Conservation (phyloP, 306 rosid genomes). For the Senna tora region DNA sequence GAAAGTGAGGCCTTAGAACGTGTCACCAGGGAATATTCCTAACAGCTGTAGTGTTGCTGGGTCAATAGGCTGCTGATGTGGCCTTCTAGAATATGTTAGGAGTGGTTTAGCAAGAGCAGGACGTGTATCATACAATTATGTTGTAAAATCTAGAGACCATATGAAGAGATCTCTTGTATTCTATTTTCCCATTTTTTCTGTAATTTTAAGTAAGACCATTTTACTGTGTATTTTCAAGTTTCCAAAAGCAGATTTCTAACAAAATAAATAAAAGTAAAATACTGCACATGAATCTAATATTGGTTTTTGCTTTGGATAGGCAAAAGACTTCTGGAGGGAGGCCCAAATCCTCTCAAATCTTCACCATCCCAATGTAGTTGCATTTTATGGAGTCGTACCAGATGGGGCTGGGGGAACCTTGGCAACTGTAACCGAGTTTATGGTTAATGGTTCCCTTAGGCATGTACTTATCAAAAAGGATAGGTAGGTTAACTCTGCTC, state of each 20-base stretch:
- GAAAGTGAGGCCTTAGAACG: too few relatives aligned
- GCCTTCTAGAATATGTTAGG: too few relatives aligned
- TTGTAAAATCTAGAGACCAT: conserved; percentile 18
- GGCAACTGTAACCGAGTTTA: conserved; percentile 88
- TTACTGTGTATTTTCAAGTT: background rate
- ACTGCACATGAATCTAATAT: conserved; percentile 31
- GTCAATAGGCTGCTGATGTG: too few relatives aligned
- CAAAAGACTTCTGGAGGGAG: conserved; percentile 98
- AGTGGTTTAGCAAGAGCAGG: too few relatives aligned
- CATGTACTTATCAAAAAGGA: conserved; percentile 75
- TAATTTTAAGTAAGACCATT: background rate
- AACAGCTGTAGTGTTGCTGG: too few relatives aligned
- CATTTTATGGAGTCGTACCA: conserved; percentile 91
- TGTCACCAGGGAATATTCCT: too few relatives aligned
- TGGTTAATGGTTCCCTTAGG: conserved; percentile 94
- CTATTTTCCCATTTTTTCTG: conserved; percentile 8
- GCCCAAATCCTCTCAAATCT: conserved; percentile 90
- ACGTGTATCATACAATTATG: too few relatives aligned
- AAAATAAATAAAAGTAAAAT: background rate
- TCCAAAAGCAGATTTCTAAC: conserved; percentile 8
- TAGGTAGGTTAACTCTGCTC: conserved; percentile 48
- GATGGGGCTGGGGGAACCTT: conserved; percentile 86
- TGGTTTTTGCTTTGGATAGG: conserved; percentile 52
- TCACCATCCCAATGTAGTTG: conserved; percentile 95
- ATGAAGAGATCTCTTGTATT: conserved; percentile 6